Conservation (phyloP, 2,329 filamentous ascomycete genomes). For the Epichloe scottii region DNA sequence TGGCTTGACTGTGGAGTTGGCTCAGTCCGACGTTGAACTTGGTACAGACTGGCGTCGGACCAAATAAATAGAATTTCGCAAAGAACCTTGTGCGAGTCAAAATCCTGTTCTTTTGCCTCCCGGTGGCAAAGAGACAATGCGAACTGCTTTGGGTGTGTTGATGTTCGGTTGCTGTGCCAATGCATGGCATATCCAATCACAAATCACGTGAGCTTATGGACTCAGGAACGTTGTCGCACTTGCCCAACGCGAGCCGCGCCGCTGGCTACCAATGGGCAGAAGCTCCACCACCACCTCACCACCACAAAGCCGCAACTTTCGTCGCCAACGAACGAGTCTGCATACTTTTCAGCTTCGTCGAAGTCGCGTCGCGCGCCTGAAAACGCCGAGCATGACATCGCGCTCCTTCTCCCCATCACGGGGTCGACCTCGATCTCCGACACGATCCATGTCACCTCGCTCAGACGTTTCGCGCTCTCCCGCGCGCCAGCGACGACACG, state of each 20-base stretch:
- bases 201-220: not conserved
- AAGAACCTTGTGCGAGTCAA: not conserved
- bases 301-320: not conserved
- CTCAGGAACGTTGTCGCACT: not conserved
- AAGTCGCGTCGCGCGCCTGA: not conserved
- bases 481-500: constrained; percentile 17
- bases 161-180: not conserved
- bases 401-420: constrained; percentile 20
- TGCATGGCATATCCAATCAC: not conserved
- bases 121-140: not conserved
- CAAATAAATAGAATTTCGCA: not conserved
- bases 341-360: not conserved
- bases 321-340: not conserved
- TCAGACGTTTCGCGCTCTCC: constrained; percentile 23
- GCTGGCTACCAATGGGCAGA: not conserved
- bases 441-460: constrained; percentile 22
- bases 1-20: too few relatives aligned
- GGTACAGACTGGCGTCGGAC: not conserved
- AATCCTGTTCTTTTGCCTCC: too few relatives aligned
- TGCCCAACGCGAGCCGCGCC: not conserved
- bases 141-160: not conserved
- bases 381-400: constrained; percentile 13
- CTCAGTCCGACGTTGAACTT: too few relatives aligned
- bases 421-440: constrained; percentile 20
- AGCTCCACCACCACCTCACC: not conserved